Percentiles rank a stretch among this genome's conserved stretches.
Evolutionary conservation across 1,284 basidiomycete species (phyloP).

Genomic region (Ceratobasidium sp.): DNA sequence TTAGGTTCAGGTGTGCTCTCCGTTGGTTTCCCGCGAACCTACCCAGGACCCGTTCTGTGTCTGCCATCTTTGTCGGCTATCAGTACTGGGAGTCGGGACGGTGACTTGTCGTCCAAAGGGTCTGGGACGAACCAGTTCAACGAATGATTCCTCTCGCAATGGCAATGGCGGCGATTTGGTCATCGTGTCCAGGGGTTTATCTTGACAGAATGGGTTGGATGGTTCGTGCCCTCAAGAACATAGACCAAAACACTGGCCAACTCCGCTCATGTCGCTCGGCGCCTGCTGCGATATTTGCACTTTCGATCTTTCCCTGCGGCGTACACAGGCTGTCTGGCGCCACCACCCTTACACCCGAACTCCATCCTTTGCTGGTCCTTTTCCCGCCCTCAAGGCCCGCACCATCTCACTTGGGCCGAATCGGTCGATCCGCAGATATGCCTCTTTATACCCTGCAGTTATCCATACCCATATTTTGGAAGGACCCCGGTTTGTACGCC

Average conservation of each 20-base stretch:
- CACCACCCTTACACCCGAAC: not conserved
- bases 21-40: not conserved
- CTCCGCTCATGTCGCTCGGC: not conserved
- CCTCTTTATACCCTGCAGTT: slow-evolving; percentile 11
- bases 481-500: slow-evolving; percentile 9
- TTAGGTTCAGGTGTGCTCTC: slow-evolving; percentile 24
- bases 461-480: not conserved
- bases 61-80: too few relatives aligned
- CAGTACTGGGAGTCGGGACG: not conserved
- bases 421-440: not conserved
- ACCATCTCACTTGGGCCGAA: slow-evolving; percentile 7
- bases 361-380: not conserved
- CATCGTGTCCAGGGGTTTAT: not conserved
- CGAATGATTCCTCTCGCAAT: too few relatives aligned
- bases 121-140: not conserved
- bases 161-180: not conserved
- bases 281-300: not conserved
- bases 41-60: too few relatives aligned
- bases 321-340: not conserved
- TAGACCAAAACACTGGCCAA: not conserved
- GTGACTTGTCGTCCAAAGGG: not conserved
- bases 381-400: slow-evolving; percentile 3
- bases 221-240: not conserved
- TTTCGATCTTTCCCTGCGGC: slow-evolving; percentile 15
- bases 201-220: too few relatives aligned